Evolutionary conservation across 345 rosid species (phyloP).

Genomic region (Lenwebbia sp.): DNA sequence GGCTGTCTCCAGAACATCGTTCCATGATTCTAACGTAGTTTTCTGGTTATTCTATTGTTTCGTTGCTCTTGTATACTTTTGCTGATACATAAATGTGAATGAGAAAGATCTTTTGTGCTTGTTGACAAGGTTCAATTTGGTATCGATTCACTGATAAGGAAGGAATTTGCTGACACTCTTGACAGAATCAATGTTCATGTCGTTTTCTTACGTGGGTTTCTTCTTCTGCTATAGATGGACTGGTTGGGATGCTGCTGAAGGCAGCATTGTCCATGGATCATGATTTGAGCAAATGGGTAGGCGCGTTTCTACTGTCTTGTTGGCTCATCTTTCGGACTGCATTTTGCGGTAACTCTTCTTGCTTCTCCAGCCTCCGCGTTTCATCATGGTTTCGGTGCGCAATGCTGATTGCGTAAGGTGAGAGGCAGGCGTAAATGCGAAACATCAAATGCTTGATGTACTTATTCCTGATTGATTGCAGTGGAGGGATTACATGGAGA

Average conservation of each 20-base stretch:
- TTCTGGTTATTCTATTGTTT: background rate
- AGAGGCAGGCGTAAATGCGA: background rate
- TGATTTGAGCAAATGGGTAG: conserved; percentile 35
- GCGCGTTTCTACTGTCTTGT: conserved; percentile 31
- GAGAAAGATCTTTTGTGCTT: conserved; percentile 11
- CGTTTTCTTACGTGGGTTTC: conserved; percentile 1
- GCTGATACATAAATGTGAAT: background rate
- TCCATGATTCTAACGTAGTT: background rate
- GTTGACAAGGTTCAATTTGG: conserved; percentile 39
- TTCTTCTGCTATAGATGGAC: conserved; percentile 6
- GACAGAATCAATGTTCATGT: background rate
- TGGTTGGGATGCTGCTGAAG: conserved; percentile 11
- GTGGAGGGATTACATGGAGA: conserved; percentile 49
- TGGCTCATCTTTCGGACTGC: conserved; percentile 27
- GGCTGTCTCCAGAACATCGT: background rate
- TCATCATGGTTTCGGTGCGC: background rate
- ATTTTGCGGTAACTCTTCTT: conserved; percentile 23
- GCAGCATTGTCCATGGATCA: conserved; percentile 46
- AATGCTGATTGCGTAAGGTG: background rate
- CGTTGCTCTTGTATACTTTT: background rate
- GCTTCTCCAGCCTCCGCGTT: background rate
- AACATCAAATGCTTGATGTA: background rate
- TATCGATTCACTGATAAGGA: conserved; percentile 30
- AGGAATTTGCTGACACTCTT: conserved; percentile 25
- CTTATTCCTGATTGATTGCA: conserved; percentile 3